Conservation (phyloP, 805 yeast genomes). For the Candida nemodendra region DNA sequence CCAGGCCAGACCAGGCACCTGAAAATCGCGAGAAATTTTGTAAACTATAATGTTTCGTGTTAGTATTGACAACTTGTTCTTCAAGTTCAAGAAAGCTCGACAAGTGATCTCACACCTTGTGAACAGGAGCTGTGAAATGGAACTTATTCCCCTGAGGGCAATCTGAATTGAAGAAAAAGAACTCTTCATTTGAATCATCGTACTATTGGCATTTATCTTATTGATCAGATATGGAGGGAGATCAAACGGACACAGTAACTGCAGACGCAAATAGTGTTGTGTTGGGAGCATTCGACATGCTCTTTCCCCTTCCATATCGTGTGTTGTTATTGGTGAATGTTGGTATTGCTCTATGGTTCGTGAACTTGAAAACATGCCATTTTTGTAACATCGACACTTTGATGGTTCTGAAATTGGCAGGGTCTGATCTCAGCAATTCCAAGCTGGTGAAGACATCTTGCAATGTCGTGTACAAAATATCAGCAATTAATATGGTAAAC, state of each 20-base stretch:
- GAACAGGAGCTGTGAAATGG: no score
- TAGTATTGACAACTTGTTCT: no score
- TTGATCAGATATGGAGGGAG: constrained; percentile 3
- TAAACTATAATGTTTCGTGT: no score
- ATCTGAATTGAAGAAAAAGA: no score
- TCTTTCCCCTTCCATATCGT: constrained; percentile 50
- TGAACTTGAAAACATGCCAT: constrained; percentile 40
- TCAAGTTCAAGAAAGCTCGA: no score
- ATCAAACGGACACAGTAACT: constrained; percentile 5
- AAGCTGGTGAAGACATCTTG: constrained; percentile 17
- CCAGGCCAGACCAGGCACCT: no score
- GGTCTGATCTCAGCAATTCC: constrained; percentile 20
- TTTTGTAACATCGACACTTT: constrained; percentile 44
- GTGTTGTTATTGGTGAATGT: constrained; percentile 47
- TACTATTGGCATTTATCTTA: no score
- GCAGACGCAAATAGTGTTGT: constrained; percentile 2
- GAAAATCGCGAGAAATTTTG: no score
- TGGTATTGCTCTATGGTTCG: constrained; percentile 55
- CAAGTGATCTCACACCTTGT: no score
- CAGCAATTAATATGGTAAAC: constrained; percentile 26
- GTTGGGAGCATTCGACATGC: constrained; percentile 28
- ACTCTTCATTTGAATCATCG: no score
- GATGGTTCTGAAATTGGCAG: constrained; percentile 36
- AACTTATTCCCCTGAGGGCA: no score
- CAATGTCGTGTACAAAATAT: constrained; percentile 20